Evolutionary conservation across 768 basidiomycete genomes (phyloP).

Genomic region (Auriculariales sp.): DNA sequence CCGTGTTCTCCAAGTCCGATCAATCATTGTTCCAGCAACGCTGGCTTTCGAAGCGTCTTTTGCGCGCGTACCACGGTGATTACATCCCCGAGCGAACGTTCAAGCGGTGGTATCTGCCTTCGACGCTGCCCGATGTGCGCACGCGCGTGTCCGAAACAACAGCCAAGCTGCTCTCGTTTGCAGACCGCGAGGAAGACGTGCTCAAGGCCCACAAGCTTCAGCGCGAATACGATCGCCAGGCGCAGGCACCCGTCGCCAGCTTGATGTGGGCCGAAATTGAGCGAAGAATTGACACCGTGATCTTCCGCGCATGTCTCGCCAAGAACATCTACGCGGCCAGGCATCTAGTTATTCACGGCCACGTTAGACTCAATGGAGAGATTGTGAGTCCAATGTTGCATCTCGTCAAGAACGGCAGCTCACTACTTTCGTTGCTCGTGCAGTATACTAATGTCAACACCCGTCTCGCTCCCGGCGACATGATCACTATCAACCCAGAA

Average conservation of each 20-base stretch:
- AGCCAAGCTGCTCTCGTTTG: not conserved
- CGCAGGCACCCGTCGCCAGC: conserved; percentile 80
- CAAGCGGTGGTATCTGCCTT: conserved; percentile 89
- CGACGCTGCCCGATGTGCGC: conserved; percentile 72
- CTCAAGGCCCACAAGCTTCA: conserved; percentile 31
- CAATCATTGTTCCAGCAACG: conserved; percentile 79
- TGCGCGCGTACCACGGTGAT: conserved; percentile 93
- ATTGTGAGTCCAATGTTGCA: conserved; percentile 37
- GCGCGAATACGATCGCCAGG: conserved; percentile 40
- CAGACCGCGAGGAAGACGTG: conserved; percentile 19
- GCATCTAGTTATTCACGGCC: conserved; percentile 70
- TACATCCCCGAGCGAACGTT: conserved; percentile 84
- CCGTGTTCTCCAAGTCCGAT: conserved; percentile 41
- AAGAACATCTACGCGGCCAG: conserved; percentile 84
- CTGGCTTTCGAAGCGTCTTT: conserved; percentile 73
- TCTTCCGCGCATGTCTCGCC: conserved; percentile 82
- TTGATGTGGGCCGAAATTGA: conserved; percentile 96
- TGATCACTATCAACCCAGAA: conserved; percentile 76
- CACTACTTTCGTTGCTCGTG: not conserved
- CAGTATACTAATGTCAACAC: conserved; percentile 79
- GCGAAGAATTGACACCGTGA: conserved; percentile 79
- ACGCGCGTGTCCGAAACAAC: conserved; percentile 35
- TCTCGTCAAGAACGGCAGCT: conserved; percentile 3
- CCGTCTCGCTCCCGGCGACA: conserved; percentile 83
- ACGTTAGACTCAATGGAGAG: conserved; percentile 79